Evolutionary conservation across 768 basidiomycete genomes (phyloP).

Genomic region (Porpolomopsis calyptriformis): DNA sequence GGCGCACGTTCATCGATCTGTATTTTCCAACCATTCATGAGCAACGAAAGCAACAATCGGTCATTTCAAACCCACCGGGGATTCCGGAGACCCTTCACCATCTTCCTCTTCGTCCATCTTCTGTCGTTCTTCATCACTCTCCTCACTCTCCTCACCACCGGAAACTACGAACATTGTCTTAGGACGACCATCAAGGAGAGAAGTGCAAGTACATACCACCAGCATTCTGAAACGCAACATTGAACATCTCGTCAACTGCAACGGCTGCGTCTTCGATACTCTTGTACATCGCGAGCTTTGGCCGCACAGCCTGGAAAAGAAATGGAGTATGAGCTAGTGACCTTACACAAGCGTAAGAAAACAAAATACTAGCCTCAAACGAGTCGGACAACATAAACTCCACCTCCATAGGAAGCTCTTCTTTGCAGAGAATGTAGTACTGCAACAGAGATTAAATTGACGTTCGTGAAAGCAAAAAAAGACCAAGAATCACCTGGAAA

Average conservation of each 20-base stretch:
- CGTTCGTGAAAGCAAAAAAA: constrained; percentile 1
- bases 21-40: background rate
- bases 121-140: constrained; percentile 47
- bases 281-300: constrained; percentile 61
- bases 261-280: constrained; percentile 76
- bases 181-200: background rate
- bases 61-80: constrained; percentile 36
- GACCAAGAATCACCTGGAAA: constrained; percentile 61
- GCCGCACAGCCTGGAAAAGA: constrained; percentile 62
- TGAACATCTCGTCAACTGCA: constrained; percentile 88
- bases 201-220: constrained; percentile 32
- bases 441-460: constrained; percentile 15
- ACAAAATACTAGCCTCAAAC: constrained; percentile 51
- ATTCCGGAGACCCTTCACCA: constrained; percentile 53
- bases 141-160: constrained; percentile 44
- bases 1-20: constrained; percentile 61
- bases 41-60: background rate
- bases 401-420: constrained; percentile 88
- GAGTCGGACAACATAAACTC: constrained; percentile 97
- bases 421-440: constrained; percentile 88
- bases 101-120: constrained; percentile 48
- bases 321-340: background rate
- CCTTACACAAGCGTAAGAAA: constrained; percentile 1
- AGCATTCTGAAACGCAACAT: constrained; percentile 47
- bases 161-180: constrained; percentile 14